Percentiles rank a stretch among this genome's conserved stretches.
phyloP scores from a whole-genome alignment of 345 rosid genomes.

The Melaleuca quinquenervia region DNA sequence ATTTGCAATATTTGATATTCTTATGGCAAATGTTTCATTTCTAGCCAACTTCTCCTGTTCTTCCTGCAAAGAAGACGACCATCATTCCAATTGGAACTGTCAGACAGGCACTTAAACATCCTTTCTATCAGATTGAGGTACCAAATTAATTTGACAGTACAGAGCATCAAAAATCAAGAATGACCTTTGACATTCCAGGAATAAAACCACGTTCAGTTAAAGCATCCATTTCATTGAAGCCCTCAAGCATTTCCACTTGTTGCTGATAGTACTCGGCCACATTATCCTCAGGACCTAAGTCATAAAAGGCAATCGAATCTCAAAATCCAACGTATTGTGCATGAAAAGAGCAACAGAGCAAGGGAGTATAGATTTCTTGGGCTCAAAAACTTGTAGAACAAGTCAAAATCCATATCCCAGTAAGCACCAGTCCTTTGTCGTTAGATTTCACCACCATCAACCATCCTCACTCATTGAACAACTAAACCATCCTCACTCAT shows the following conservation, averaged over 20 bases:
- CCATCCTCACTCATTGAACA: neutral
- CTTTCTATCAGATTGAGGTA: neutral
- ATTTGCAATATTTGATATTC: slow-evolving; percentile 85
- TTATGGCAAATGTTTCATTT: slow-evolving; percentile 84
- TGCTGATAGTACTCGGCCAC: slow-evolving; percentile 96
- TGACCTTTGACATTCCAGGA: slow-evolving; percentile 84
- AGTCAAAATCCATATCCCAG: neutral
- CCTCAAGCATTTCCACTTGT: slow-evolving; percentile 94
- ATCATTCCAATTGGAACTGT: neutral
- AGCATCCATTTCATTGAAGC: slow-evolving; percentile 92
- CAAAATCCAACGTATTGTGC: neutral
- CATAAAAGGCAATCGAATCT: neutral
- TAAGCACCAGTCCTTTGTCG: neutral
- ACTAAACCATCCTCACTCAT: neutral
- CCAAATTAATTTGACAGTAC: neutral
- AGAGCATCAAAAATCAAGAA: neutral
- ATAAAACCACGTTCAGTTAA: slow-evolving; percentile 88
- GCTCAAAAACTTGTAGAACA: neutral
- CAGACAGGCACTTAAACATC: neutral
- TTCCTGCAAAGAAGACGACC: slow-evolving; percentile 40
- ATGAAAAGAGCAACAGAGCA: neutral
- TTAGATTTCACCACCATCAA: neutral
- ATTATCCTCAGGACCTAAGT: slow-evolving; percentile 72
- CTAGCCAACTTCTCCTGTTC: slow-evolving; percentile 75
- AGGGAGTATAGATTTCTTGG: neutral